Conservation (phyloP, 441 rosid species). For the Gossypium davidsonii region DNA sequence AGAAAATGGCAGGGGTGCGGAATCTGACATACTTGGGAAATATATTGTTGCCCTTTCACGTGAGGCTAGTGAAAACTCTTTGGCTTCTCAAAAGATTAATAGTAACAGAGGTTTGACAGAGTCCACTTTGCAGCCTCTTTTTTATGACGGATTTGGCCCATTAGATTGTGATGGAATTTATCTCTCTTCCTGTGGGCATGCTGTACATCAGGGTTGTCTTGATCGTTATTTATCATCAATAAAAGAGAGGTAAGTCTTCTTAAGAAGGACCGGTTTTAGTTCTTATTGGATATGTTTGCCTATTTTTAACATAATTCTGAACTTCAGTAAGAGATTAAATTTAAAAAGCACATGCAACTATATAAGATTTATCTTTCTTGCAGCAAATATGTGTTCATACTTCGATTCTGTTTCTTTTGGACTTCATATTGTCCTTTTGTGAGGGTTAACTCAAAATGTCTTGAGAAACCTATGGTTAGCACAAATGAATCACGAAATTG, state of each 20-base stretch:
- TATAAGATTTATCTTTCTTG: background rate
- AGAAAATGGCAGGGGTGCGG: conserved; percentile 31
- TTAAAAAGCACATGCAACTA: background rate
- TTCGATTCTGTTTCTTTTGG: background rate
- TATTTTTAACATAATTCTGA: background rate
- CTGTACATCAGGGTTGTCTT: conserved; percentile 91
- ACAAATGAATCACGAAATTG: background rate
- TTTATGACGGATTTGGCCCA: conserved; percentile 75
- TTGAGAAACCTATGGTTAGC: background rate
- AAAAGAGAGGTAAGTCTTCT: conserved; percentile 69
- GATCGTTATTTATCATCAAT: conserved; percentile 82
- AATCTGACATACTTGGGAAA: conserved; percentile 46
- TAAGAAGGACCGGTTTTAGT: background rate
- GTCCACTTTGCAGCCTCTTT: conserved; percentile 26
- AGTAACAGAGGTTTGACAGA: conserved; percentile 25
- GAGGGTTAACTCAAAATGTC: background rate
- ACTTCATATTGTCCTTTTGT: conserved; percentile 4
- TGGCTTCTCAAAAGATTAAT: conserved; percentile 37
- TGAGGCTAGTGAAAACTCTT: conserved; percentile 35
- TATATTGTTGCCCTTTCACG: conserved; percentile 42
- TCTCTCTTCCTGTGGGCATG: conserved; percentile 95
- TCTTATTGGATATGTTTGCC: background rate
- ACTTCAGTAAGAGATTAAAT: background rate
- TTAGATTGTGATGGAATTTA: conserved; percentile 79
- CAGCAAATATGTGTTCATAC: background rate